Evolutionary conservation across 1,139 yeast species (phyloP).

Genomic region (Lizanozyma gosingica): DNA sequence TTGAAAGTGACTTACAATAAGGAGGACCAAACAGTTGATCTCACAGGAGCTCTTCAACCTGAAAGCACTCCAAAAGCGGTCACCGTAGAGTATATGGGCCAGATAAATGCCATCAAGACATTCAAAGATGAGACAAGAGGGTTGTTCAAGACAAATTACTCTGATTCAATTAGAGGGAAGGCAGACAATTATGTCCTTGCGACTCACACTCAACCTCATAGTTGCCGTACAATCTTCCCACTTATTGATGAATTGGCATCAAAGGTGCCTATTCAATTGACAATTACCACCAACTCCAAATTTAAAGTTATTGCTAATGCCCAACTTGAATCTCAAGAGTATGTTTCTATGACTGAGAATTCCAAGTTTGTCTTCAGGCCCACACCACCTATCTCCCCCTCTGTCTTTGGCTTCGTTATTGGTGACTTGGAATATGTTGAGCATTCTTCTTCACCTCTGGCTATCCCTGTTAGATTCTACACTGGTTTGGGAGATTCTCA

Average conservation of each 20-base stretch:
- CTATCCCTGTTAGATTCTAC: slow-evolving; percentile 41
- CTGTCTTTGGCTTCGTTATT: slow-evolving; percentile 56
- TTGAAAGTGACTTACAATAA: slow-evolving; percentile 29
- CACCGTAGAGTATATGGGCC: slow-evolving; percentile 37
- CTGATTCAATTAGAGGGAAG: slow-evolving; percentile 38
- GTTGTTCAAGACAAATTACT: slow-evolving; percentile 58
- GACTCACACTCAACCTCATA: slow-evolving; percentile 65
- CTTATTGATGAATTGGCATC: slow-evolving; percentile 53
- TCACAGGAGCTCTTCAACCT: slow-evolving; percentile 10
- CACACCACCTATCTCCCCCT: slow-evolving; percentile 52
- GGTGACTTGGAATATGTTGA: slow-evolving; percentile 56
- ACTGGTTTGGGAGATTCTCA: slow-evolving; percentile 46
- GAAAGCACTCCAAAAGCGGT: slow-evolving; percentile 4
- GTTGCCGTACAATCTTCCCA: slow-evolving; percentile 54
- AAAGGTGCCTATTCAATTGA: slow-evolving; percentile 43
- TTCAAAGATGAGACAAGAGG: slow-evolving; percentile 53
- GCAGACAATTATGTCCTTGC: slow-evolving; percentile 45
- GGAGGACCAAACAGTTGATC: slow-evolving; percentile 22
- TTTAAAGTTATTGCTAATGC: slow-evolving; percentile 47
- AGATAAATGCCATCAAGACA: slow-evolving; percentile 45
- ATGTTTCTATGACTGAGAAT: slow-evolving; percentile 14
- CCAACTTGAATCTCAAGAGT: slow-evolving; percentile 17
- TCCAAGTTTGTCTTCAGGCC: slow-evolving; percentile 32
- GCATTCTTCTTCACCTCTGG: slow-evolving; percentile 6
- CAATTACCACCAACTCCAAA: slow-evolving; percentile 32